Percentiles rank a stretch among this genome's conserved stretches.
These are phyloP conservation scores for Pythium grandisporangium DNA, from an alignment of 352 stramenopile species.

Conservation along the genomic window DNA sequence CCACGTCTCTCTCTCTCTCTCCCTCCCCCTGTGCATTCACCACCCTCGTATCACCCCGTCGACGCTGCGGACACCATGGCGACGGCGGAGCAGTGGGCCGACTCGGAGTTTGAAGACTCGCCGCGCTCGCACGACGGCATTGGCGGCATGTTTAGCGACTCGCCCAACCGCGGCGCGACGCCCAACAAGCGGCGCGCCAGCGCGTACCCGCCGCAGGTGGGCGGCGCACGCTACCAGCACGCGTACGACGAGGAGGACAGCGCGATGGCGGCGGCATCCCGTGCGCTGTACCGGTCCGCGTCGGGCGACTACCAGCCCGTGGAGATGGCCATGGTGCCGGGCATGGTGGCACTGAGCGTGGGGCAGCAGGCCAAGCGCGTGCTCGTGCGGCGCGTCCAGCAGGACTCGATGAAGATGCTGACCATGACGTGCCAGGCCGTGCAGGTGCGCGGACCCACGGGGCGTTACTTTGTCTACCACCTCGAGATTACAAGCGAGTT, in stretches of 20 bases:
- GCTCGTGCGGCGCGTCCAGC: constrained; percentile 62
- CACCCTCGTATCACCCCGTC: no score
- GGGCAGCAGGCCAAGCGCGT: constrained; percentile 47
- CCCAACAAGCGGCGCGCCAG: no score
- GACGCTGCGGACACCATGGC: no score
- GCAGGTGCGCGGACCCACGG: constrained; percentile 61
- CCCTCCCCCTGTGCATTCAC: no score
- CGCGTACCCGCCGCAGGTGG: constrained; percentile 2
- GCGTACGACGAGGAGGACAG: neutral
- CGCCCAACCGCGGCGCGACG: constrained; percentile 52
- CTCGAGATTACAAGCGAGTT: constrained; percentile 82
- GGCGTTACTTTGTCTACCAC: constrained; percentile 81
- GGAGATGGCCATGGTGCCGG: constrained; percentile 45
- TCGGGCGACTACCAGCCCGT: constrained; percentile 27
- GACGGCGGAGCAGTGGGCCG: constrained; percentile 56
- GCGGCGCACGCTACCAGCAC: constrained; percentile 11
- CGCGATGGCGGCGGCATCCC: no score
- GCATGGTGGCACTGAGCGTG: constrained; percentile 38
- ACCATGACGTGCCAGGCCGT: constrained; percentile 61
- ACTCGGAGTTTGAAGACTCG: constrained; percentile 71
- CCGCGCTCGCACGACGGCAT: constrained; percentile 54
- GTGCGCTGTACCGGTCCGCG: no score
- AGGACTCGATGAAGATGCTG: constrained; percentile 75
- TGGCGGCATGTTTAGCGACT: constrained; percentile 65
- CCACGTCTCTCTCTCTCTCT: no score